Evolutionary conservation across 129 eudicot species (phyloP).

Genomic region (Pittosporum tobira): DNA sequence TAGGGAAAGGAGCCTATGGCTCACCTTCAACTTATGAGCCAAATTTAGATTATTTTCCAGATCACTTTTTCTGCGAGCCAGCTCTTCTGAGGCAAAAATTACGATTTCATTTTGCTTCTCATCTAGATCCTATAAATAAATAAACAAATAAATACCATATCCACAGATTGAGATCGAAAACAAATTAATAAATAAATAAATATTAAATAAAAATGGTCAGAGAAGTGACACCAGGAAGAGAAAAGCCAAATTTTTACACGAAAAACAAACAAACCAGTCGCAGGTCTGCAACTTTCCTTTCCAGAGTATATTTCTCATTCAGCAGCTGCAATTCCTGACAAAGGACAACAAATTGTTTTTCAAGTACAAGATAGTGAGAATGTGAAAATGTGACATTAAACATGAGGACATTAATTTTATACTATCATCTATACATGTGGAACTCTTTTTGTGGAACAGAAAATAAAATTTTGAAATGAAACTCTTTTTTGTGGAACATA

Average conservation of each 20-base stretch:
- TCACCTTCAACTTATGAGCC: slow-evolving; percentile 77
- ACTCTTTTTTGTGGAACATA: too few relatives aligned
- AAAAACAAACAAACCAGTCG: slow-evolving; percentile 58
- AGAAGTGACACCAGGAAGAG: too few relatives aligned
- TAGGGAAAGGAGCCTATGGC: slow-evolving; percentile 1
- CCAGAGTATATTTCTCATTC: slow-evolving; percentile 79
- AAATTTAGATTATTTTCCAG: slow-evolving; percentile 74
- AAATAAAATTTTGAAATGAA: too few relatives aligned
- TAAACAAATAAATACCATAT: background rate
- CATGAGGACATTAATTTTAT: too few relatives aligned
- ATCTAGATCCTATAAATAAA: slow-evolving; percentile 57
- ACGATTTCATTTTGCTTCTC: slow-evolving; percentile 86
- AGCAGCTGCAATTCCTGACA: slow-evolving; percentile 71
- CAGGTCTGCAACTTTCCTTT: slow-evolving; percentile 80
- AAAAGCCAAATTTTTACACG: slow-evolving; percentile 6
- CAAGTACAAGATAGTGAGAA: slow-evolving; percentile 4
- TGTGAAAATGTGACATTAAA: too few relatives aligned
- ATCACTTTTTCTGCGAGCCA: slow-evolving; percentile 75
- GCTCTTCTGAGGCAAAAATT: slow-evolving; percentile 67
- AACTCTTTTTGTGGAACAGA: too few relatives aligned
- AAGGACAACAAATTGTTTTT: slow-evolving; percentile 10
- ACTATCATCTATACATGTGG: too few relatives aligned
- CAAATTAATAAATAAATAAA: slow-evolving; percentile 14
- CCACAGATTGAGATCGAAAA: background rate
- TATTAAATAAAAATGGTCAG: too few relatives aligned